phyloP scores from a whole-genome alignment of 2,329 filamentous ascomycete species.

The Purpureocillium lavendulum region DNA sequence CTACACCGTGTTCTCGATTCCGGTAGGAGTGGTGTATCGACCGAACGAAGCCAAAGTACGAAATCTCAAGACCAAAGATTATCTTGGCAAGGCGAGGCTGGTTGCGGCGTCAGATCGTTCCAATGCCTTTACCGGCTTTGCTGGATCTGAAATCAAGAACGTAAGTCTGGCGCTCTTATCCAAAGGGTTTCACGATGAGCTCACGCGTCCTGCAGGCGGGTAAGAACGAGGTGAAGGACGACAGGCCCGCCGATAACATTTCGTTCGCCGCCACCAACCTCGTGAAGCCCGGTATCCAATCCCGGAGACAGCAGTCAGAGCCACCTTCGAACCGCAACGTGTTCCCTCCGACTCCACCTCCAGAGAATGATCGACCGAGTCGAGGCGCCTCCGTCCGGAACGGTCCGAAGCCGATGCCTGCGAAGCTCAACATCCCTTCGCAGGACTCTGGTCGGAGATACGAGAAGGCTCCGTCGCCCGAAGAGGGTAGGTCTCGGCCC shows the following conservation, averaged over 20 bases:
- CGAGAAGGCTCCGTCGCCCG: slow-evolving; percentile 44
- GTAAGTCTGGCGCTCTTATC: slow-evolving; percentile 29
- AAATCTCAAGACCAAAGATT: slow-evolving; percentile 96
- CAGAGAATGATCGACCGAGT: slow-evolving; percentile 68
- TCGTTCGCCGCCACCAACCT: slow-evolving; percentile 91
- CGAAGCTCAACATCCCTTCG: slow-evolving; percentile 54
- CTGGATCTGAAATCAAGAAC: slow-evolving; percentile 71
- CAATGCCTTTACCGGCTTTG: slow-evolving; percentile 76
- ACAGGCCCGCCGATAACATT: slow-evolving; percentile 73
- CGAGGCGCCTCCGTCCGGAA: slow-evolving; percentile 54
- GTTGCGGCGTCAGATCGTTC: slow-evolving; percentile 78
- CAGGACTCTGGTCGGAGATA: slow-evolving; percentile 44
- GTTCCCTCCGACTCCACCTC: slow-evolving; percentile 97
- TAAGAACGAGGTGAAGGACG: slow-evolving; percentile 57
- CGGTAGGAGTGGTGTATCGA: slow-evolving; percentile 88
- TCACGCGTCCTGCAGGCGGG: slow-evolving; percentile 31
- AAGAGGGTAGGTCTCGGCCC: slow-evolving; percentile 24
- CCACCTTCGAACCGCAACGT: slow-evolving; percentile 70
- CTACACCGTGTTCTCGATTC: slow-evolving; percentile 97
- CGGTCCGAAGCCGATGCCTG: slow-evolving; percentile 51
- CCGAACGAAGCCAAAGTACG: slow-evolving; percentile 97
- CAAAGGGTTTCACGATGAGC: slow-evolving; percentile 3
- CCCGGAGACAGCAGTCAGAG: slow-evolving; percentile 77
- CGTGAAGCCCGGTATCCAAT: slow-evolving; percentile 76
- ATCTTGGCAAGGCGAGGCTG: slow-evolving; percentile 89